Base-by-base conservation (phyloP, 2,329 filamentous ascomycete species). In the Aspergillus pseudotamarii region DNA sequence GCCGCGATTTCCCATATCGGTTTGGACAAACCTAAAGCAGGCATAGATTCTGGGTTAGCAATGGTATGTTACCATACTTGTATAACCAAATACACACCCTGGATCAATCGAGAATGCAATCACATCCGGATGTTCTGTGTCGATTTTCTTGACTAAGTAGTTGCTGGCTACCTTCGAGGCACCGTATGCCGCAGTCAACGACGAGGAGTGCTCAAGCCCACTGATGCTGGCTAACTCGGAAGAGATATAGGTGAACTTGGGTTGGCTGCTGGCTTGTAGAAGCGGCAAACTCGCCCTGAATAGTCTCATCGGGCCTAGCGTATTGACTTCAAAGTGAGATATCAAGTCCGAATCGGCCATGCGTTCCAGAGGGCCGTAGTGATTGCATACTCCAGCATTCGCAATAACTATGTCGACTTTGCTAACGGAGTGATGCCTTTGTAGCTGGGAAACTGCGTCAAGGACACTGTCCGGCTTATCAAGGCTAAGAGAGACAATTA, bases 381-480 rank as follows among this genome's bases (percentile, higher is more conserved):
- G 57, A 4, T 73, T 71, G 5, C 70, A 69, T 16, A 82, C 78
- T 26, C 79, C 84, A 0, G 84, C 83, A 67, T 86, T 86, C 51
- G 83, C 80, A 59, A 68, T 61, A 1, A 65, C 62, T 12, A 63
- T 41, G 10, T 68, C 64, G 26, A 69, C 57, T 9, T 67, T 58
- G 1, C 16, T 3, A 32, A 69, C 11, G 3, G 32, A 59, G 4
- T 28, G 12, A 36, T 69, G 60, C 14, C 59, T 19, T 36, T 58
- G 60, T 19, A 69, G 11, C 12, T 41, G 21, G 1, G 23, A 32
- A 0, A 36, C 30, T 9, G 62, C 61, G 0, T 59, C 36, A 0
- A 34, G 34, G 3, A 50, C 57, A 43, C 57, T 59, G 0, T 45
- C 34, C 8, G 59, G 46, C 9, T 21, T 43, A 23, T 61, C 57